phyloP scores from a whole-genome alignment of 2,329 filamentous ascomycete genomes.

The Hymenoscyphus fructigenus region DNA sequence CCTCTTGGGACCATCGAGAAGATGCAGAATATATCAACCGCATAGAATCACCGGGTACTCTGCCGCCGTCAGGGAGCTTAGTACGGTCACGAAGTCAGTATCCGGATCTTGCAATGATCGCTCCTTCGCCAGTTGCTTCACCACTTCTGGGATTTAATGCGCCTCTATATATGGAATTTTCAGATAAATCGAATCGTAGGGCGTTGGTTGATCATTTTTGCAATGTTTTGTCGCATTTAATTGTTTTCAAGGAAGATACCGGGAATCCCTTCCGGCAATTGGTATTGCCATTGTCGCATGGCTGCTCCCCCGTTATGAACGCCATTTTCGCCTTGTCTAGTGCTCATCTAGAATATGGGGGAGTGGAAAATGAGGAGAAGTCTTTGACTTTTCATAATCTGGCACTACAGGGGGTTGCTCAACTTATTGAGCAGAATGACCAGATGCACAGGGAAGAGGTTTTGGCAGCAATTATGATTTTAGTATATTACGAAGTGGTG shows the following conservation, averaged over 20 bases:
- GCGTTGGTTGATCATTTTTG: conserved; percentile 62
- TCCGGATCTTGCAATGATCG: conserved; percentile 36
- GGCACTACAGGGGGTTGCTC: conserved; percentile 57
- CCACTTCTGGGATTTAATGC: conserved; percentile 50
- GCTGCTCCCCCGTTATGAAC: conserved; percentile 65
- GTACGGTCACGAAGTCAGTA: conserved; percentile 31
- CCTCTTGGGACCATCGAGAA: conserved; percentile 18
- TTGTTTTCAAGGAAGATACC: conserved; percentile 62
- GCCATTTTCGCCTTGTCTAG: conserved; percentile 82
- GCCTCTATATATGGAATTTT: conserved; percentile 58
- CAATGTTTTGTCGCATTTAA: conserved; percentile 63
- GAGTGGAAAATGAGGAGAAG: conserved; percentile 51
- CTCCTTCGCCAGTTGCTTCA: conserved; percentile 30
- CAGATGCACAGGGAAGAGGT: conserved; percentile 56
- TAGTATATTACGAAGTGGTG: conserved; percentile 65
- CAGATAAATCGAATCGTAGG: conserved; percentile 52
- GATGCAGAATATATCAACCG: conserved; percentile 32
- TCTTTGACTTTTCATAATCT: conserved; percentile 60
- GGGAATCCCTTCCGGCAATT: conserved; percentile 64
- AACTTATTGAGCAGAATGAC: conserved; percentile 54
- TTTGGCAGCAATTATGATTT: conserved; percentile 58
- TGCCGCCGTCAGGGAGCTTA: conserved; percentile 17
- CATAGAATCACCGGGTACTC: conserved; percentile 12
- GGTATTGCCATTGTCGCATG: conserved; percentile 58
- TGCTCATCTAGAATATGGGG: conserved; percentile 74